These are phyloP conservation scores for Patellifolia procumbens DNA, from an alignment of 179 eudicot genomes.

Conservation along the genomic window DNA sequence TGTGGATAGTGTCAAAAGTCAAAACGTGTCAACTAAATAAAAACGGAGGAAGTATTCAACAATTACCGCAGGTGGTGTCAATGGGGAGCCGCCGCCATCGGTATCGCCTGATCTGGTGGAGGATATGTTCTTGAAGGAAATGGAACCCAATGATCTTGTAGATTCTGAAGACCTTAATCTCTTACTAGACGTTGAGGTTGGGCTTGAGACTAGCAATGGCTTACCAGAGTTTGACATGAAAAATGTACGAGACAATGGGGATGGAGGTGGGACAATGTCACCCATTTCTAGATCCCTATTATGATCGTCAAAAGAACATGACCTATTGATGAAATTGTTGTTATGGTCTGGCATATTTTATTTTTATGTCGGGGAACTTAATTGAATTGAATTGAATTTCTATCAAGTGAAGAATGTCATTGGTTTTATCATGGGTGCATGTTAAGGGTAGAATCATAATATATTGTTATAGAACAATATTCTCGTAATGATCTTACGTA, in stretches of 20 bases:
- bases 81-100: slow-evolving; percentile 1
- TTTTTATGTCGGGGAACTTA: too few species aligned
- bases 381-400: too few species aligned
- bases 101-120: background rate
- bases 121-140: slow-evolving; percentile 12
- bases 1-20: too few species aligned
- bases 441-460: too few species aligned
- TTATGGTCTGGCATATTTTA: background rate
- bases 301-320: background rate
- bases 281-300: slow-evolving; percentile 23
- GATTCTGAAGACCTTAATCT: background rate
- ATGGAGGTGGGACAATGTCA: background rate
- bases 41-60: too few species aligned
- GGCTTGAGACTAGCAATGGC: background rate
- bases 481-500: too few species aligned
- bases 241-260: background rate
- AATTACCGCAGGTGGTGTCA: slow-evolving; percentile 17
- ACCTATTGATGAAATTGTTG: slow-evolving; percentile 2
- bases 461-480: too few species aligned
- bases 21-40: too few species aligned
- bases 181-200: background rate
- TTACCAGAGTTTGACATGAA: slow-evolving; percentile 5
- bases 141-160: background rate
- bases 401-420: background rate
- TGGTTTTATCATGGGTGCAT: background rate